These are phyloP conservation scores for Graphilbum sp. DNA, from an alignment of 2,329 filamentous ascomycete genomes.

Conservation along the genomic window DNA sequence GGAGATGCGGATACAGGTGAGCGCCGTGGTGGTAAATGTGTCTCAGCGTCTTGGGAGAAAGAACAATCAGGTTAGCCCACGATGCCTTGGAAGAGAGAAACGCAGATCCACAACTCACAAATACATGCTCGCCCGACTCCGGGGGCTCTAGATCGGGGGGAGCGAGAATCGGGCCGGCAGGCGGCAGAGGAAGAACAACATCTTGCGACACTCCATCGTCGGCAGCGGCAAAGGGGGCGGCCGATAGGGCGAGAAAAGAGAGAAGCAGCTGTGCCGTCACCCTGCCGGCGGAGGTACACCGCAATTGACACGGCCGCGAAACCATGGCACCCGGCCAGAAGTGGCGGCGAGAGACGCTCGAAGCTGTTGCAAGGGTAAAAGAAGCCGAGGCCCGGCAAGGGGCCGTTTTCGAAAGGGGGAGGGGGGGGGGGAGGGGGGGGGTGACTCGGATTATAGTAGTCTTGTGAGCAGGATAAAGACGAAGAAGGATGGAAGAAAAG, in stretches of 20 bases:
- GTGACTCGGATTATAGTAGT: too few relatives aligned
- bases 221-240: conserved; percentile 19
- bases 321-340: conserved; percentile 12
- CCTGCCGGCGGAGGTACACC: conserved; percentile 41
- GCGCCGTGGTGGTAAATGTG: conserved; percentile 91
- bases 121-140: conserved; percentile 36
- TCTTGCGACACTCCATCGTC: conserved; percentile 20
- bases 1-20: conserved; percentile 58
- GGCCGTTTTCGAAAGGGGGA: too few relatives aligned
- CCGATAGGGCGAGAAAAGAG: conserved; percentile 47
- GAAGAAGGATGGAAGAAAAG: too few relatives aligned
- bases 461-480: too few relatives aligned
- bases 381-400: too few relatives aligned
- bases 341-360: not conserved
- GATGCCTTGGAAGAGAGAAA: conserved; percentile 25
- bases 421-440: too few relatives aligned
- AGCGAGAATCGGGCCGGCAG: conserved; percentile 22
- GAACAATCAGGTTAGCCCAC: not conserved
- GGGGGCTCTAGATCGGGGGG: conserved; percentile 22
- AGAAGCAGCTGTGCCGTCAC: conserved; percentile 48
- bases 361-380: too few relatives aligned
- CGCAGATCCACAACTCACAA: conserved; percentile 20
- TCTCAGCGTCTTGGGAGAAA: conserved; percentile 49
- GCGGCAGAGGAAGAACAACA: conserved; percentile 23
- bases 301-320: conserved; percentile 6